Percentiles rank a stretch among this genome's conserved stretches.
These are phyloP conservation scores for Alternaria sp. DNA, from an alignment of 2,329 filamentous ascomycete species.

Conservation along the genomic window DNA sequence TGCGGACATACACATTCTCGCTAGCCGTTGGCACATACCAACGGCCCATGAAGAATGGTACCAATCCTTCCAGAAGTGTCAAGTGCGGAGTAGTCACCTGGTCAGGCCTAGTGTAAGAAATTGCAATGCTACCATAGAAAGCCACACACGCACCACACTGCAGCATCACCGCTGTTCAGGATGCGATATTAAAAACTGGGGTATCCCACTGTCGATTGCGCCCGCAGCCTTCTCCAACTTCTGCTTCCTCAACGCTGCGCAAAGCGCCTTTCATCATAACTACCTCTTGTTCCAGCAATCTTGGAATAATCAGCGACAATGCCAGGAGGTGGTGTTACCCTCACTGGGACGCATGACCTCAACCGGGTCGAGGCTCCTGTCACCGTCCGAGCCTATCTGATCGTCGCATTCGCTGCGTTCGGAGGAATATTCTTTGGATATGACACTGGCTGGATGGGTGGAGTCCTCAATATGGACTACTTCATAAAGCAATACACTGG, in stretches of 20 bases:
- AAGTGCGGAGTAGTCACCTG: constrained; percentile 38
- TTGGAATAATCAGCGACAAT: constrained; percentile 32
- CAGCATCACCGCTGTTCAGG: constrained; percentile 38
- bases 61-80: constrained; percentile 43
- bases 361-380: constrained; percentile 62
- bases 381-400: constrained; percentile 55
- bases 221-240: constrained; percentile 34
- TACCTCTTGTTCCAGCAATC: constrained; percentile 8
- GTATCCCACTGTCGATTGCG: constrained; percentile 19
- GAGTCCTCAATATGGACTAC: constrained; percentile 60
- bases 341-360: constrained; percentile 56
- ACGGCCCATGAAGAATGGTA: constrained; percentile 20
- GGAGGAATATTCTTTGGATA: constrained; percentile 73
- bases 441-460: constrained; percentile 79
- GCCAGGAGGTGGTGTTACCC: constrained; percentile 46
- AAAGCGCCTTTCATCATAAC: constrained; percentile 20
- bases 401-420: constrained; percentile 58
- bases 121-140: constrained; percentile 45
- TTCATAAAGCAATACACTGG: constrained; percentile 48
- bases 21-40: constrained; percentile 12
- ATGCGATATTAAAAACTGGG: constrained; percentile 41
- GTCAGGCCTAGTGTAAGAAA: constrained; percentile 30
- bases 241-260: constrained; percentile 24
- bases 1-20: constrained; percentile 10
- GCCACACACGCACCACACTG: constrained; percentile 37